Evolutionary conservation across 192 early-diverging fungal genomes (phyloP).

Genomic region (Coemansia nantahalensis): DNA sequence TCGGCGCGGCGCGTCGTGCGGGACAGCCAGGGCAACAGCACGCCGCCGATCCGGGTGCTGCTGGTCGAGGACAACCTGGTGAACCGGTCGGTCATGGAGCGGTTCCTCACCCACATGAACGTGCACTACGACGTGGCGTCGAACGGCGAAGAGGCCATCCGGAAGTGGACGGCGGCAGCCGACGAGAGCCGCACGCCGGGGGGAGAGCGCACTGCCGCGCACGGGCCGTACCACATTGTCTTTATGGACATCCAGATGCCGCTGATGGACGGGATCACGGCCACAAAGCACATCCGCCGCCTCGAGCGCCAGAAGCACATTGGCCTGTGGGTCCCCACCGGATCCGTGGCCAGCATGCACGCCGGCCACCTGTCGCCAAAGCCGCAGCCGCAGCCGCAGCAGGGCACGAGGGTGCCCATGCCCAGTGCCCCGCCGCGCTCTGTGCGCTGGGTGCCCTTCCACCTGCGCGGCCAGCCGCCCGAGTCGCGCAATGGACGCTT

Average conservation of each 20-base stretch:
- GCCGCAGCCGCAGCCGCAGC: no score
- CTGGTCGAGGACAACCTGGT: conserved; percentile 81
- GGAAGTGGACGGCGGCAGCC: conserved; percentile 63
- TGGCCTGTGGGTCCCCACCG: conserved; percentile 40
- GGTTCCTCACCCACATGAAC: conserved; percentile 68
- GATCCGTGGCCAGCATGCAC: conserved; percentile 77
- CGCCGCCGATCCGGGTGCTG: conserved; percentile 65
- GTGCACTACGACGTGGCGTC: conserved; percentile 73
- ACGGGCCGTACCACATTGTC: conserved; percentile 61
- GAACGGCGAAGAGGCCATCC: conserved; percentile 79
- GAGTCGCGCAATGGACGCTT: conserved; percentile 7
- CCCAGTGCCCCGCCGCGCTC: neutral
- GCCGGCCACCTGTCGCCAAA: conserved; percentile 66
- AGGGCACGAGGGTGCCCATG: no score
- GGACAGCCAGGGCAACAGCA: conserved; percentile 6
- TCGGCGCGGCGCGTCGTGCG: conserved; percentile 2
- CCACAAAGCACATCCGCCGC: conserved; percentile 74
- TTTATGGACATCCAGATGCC: conserved; percentile 93
- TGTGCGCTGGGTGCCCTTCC: conserved; percentile 16
- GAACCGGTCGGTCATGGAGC: conserved; percentile 69
- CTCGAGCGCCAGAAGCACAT: conserved; percentile 57
- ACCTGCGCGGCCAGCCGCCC: conserved; percentile 5
- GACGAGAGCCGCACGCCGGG: conserved; percentile 15
- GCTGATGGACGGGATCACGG: conserved; percentile 83
- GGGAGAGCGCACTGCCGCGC: conserved; percentile 1